Percentiles rank a stretch among this genome's conserved stretches.
phyloP scores from a whole-genome alignment of 768 basidiomycete species.

The Strobilomyces echinocephalus region DNA sequence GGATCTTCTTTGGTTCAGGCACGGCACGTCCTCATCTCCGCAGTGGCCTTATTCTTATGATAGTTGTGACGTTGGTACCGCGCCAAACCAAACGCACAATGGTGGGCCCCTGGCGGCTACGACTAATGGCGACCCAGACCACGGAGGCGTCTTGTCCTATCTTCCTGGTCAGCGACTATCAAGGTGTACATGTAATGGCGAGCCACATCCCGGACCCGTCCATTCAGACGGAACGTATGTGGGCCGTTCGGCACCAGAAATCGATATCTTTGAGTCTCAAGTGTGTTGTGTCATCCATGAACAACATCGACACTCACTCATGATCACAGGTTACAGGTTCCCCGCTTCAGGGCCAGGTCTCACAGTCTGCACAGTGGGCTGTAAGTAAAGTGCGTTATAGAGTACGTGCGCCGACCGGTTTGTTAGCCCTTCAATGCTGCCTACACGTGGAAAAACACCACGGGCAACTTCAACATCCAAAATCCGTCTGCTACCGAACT shows the following conservation, averaged over 20 bases:
- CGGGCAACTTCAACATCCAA: slow-evolving; percentile 52
- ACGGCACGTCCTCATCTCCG: not conserved
- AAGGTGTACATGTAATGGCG: slow-evolving; percentile 81
- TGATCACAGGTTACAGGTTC: slow-evolving; percentile 34
- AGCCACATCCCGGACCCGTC: slow-evolving; percentile 84
- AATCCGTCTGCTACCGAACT: slow-evolving; percentile 47
- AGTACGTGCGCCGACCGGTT: not conserved
- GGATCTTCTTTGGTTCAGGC: slow-evolving; percentile 16
- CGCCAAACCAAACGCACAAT: slow-evolving; percentile 74
- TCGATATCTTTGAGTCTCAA: slow-evolving; percentile 86
- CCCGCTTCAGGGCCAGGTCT: slow-evolving; percentile 53
- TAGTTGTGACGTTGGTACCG: slow-evolving; percentile 90
- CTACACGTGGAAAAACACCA: slow-evolving; percentile 67
- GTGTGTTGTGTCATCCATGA: slow-evolving; percentile 30
- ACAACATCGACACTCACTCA: not conserved
- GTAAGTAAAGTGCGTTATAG: slow-evolving; percentile 38
- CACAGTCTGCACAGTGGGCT: slow-evolving; percentile 80
- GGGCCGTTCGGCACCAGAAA: slow-evolving; percentile 83
- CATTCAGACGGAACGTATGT: slow-evolving; percentile 72
- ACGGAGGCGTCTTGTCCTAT: slow-evolving; percentile 61
- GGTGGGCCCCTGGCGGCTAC: slow-evolving; percentile 59
- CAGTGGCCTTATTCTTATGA: slow-evolving; percentile 85
- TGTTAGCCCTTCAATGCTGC: slow-evolving; percentile 71
- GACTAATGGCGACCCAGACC: slow-evolving; percentile 51
- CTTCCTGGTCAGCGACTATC: slow-evolving; percentile 86